Evolutionary conservation across 1,284 basidiomycete genomes (phyloP).

Genomic region (Veloboletus limbatus): DNA sequence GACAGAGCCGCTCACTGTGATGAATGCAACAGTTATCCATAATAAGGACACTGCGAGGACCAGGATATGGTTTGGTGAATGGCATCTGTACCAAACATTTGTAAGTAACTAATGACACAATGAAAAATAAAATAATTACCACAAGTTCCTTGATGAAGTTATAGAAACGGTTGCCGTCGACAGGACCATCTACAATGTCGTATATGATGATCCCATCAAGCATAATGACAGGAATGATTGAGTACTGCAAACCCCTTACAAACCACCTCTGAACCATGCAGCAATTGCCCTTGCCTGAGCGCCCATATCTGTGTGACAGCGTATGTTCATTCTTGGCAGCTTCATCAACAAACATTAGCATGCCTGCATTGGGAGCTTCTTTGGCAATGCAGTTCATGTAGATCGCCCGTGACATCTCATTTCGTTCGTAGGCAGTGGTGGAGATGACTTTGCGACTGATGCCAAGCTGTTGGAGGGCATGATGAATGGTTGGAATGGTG

Average conservation of each 20-base stretch:
- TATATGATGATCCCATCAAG: no score
- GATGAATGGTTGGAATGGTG: neutral
- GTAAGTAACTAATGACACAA: no score
- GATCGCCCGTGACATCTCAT: neutral
- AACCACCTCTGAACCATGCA: neutral
- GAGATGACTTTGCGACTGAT: neutral
- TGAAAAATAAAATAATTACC: no score
- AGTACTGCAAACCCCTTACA: conserved; percentile 10
- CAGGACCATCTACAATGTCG: neutral
- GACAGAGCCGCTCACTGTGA: no score
- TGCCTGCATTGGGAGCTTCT: neutral
- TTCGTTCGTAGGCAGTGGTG: neutral
- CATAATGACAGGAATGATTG: conserved; percentile 25
- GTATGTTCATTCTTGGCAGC: conserved; percentile 24
- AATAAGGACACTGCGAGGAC: no score
- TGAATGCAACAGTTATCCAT: no score
- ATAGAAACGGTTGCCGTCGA: no score
- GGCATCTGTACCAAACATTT: no score
- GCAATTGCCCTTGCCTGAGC: neutral
- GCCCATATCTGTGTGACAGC: conserved; percentile 6
- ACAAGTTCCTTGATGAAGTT: no score
- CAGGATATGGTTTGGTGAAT: no score
- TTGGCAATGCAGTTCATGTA: conserved; percentile 4
- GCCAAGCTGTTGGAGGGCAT: neutral
- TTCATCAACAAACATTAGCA: conserved; percentile 24